Conservation (phyloP, 2,329 filamentous ascomycete genomes). For the Fusarium sp. region DNA sequence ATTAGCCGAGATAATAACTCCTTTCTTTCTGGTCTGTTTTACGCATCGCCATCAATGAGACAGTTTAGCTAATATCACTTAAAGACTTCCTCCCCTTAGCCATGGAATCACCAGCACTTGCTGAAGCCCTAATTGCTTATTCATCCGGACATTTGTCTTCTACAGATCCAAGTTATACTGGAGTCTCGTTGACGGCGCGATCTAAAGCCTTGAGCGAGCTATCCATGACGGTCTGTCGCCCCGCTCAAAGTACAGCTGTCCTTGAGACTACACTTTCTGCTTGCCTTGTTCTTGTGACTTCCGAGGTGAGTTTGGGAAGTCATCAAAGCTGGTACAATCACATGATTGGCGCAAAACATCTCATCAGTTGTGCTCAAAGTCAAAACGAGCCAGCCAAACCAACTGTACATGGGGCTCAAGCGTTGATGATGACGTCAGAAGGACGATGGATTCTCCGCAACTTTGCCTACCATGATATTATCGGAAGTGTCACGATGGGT, state of each 20-base stretch:
- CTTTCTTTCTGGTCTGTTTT: not conserved
- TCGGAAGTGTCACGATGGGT: not conserved
- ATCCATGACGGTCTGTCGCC: not conserved
- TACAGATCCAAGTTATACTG: not conserved
- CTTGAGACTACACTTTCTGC: not conserved
- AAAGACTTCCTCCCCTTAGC: not conserved
- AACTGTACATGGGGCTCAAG: not conserved
- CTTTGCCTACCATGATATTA: not conserved
- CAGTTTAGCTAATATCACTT: accelerated
- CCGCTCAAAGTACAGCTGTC: not conserved
- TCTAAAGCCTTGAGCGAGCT: not conserved
- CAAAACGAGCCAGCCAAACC: too few relatives aligned
- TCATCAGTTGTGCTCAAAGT: not conserved
- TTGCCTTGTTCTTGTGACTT: slow-evolving; percentile 3
- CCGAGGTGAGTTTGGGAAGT: not conserved
- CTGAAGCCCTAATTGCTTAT: not conserved
- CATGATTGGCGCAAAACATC: not conserved
- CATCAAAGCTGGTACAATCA: slow-evolving; percentile 1
- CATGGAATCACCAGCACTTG: not conserved
- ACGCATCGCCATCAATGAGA: accelerated
- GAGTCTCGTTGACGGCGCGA: not conserved
- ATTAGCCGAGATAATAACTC: not conserved
- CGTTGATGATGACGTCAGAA: not conserved
- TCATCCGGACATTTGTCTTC: not conserved
- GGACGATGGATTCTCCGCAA: slow-evolving; percentile 3